Evolutionary conservation across 306 rosid genomes (phyloP).

Genomic region (Cotoneaster glaucophyllus): DNA sequence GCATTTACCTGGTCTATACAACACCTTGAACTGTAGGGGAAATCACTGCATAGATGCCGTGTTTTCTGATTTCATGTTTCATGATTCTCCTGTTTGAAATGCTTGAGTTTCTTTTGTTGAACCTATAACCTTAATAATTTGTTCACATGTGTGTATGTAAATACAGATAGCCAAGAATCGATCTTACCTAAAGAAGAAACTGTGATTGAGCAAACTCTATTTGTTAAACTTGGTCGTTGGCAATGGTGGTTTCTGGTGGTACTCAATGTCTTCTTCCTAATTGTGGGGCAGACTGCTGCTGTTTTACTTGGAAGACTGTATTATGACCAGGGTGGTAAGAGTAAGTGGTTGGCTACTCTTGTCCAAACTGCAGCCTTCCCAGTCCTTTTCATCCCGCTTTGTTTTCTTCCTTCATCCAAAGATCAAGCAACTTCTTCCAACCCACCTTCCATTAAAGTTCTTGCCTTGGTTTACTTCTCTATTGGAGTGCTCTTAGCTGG

Average conservation of each 20-base stretch:
- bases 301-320: slow-evolving; percentile 86
- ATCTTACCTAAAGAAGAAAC: slow-evolving; percentile 26
- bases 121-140: too few species aligned
- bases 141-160: background rate
- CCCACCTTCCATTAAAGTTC: slow-evolving; percentile 30
- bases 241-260: slow-evolving; percentile 88
- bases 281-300: slow-evolving; percentile 77
- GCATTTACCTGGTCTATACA: background rate
- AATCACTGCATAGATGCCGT: background rate
- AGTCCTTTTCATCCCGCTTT: slow-evolving; percentile 50
- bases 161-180: slow-evolving; percentile 54
- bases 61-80: background rate
- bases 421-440: slow-evolving; percentile 30
- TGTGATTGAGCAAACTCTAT: slow-evolving; percentile 18
- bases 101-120: background rate
- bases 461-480: slow-evolving; percentile 41
- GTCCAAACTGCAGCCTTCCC: slow-evolving; percentile 91
- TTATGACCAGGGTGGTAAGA: slow-evolving; percentile 81
- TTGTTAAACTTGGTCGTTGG: slow-evolving; percentile 49
- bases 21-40: background rate
- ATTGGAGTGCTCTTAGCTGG: slow-evolving; percentile 65
- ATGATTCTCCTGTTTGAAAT: background rate
- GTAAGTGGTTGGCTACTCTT: slow-evolving; percentile 90
- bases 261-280: slow-evolving; percentile 50
- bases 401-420: slow-evolving; percentile 32